Evolutionary conservation across 1,284 basidiomycete species (phyloP).

Genomic region (Sporisorium iseilematis-ciliati): DNA sequence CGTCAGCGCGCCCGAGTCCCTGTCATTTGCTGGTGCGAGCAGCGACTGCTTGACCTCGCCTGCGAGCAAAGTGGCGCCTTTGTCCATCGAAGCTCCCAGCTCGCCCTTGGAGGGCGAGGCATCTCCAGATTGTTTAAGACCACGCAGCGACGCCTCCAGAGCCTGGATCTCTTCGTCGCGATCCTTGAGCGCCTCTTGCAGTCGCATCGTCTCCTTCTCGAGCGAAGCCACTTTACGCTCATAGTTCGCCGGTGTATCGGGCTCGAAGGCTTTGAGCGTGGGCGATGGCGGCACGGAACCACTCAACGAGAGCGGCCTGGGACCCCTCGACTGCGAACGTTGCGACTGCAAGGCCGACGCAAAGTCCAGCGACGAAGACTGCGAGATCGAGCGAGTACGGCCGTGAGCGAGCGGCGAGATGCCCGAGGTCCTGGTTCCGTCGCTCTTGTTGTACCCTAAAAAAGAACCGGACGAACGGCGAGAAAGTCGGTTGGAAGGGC

Average conservation of each 20-base stretch:
- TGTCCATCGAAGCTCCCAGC: not conserved
- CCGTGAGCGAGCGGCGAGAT: constrained; percentile 41
- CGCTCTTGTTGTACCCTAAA: constrained; percentile 64
- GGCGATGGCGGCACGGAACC: constrained; percentile 57
- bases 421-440: constrained; percentile 37
- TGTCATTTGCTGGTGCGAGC: not conserved
- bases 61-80: too few species aligned
- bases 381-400: constrained; percentile 61
- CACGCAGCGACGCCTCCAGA: constrained; percentile 45
- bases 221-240: constrained; percentile 61
- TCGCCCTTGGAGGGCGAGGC: constrained; percentile 8
- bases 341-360: constrained; percentile 42
- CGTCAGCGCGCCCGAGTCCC: constrained; percentile 23
- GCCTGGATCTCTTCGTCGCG: constrained; percentile 59
- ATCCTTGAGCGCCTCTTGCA: constrained; percentile 62
- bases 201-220: constrained; percentile 58
- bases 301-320: constrained; percentile 56
- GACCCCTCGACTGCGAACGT: constrained; percentile 37
- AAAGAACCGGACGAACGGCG: constrained; percentile 63
- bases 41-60: constrained; percentile 10
- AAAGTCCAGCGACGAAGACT: constrained; percentile 61
- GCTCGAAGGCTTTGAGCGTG: constrained; percentile 48
- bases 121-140: constrained; percentile 3
- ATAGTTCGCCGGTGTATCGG: constrained; percentile 57
- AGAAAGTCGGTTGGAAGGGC: constrained; percentile 35